Evolutionary conservation across 2,329 filamentous ascomycete genomes (phyloP), one percentile per base, ranked within the genome.

Genomic region (Fusarium anguioides): DNA sequence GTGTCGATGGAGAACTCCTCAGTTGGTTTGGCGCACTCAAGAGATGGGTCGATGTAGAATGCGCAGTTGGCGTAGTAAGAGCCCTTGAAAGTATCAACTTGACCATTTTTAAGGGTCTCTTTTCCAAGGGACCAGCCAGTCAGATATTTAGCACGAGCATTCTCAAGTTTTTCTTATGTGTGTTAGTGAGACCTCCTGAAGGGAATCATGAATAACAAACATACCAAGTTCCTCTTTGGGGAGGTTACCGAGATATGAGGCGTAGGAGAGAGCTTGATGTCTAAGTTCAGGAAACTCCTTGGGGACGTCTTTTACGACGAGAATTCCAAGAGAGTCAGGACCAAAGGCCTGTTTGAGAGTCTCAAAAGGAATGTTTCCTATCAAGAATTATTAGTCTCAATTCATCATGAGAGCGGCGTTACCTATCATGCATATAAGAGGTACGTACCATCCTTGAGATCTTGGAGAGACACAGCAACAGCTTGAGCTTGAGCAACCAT

Each of bases 281-380:
- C 96, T 87, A 40, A 97, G 81, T n/a, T 85, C 79, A 15, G 85
- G 79, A 72, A 97, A 99, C 50, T 87, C 83, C 8, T 84, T 65
- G 0, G 94, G 92, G 0, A 98, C 87, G 75, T 94, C 92, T 75
- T 91, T 93, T 45, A 99, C 94, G n/a, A 98, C 82, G 54, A 99
- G 90, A 50, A 99, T 97, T 0, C 96, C 96, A 14, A 98, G 83
- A 4, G 94, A 97, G 24, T 92, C 88, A 3, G 94, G 93, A 0
- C 96, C 96, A 76, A 99, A 98, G 0, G 96, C 96, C 70, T 91
- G 79, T 72, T 92, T 87, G 12, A 96, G 84, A 1, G 86, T 86
- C 55, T 87, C 84, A 50, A 93, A 90, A 1, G 90, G 84, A 42
- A 95, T 83, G 57, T 84, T 86, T 20, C 88, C 91, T 92, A 66